These are phyloP conservation scores for Ganoderma resinaceum DNA, from an alignment of 1,284 basidiomycete genomes.

Conservation along the genomic window DNA sequence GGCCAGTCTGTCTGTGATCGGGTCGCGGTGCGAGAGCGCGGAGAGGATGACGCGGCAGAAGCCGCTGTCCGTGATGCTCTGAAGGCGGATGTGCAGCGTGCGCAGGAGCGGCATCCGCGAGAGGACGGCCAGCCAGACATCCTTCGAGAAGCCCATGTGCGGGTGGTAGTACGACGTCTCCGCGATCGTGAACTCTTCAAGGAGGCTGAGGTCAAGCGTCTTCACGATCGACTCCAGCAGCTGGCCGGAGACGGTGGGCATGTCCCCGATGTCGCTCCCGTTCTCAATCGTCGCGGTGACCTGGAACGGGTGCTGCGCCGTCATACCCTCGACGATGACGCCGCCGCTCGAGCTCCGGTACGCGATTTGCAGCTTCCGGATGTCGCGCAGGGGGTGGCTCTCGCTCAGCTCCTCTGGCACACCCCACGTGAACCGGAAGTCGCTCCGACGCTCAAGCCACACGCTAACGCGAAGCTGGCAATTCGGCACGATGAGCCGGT, in stretches of 20 bases:
- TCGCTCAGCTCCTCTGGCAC: slow-evolving; percentile 35
- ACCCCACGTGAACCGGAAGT: slow-evolving; percentile 40
- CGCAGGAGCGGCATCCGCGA: slow-evolving; percentile 38
- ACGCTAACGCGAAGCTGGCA: slow-evolving; percentile 37
- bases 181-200: slow-evolving; percentile 41
- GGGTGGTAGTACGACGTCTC: slow-evolving; percentile 37
- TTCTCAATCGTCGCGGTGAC: slow-evolving; percentile 35
- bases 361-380: slow-evolving; percentile 36
- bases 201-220: slow-evolving; percentile 35
- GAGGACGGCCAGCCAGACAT: slow-evolving; percentile 38
- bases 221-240: slow-evolving; percentile 36
- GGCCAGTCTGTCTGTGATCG: slow-evolving; percentile 30
- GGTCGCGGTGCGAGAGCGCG: slow-evolving; percentile 34
- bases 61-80: slow-evolving; percentile 38
- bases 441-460: slow-evolving; percentile 38
- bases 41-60: slow-evolving; percentile 39
- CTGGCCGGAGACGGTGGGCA: slow-evolving; percentile 37
- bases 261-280: slow-evolving; percentile 38
- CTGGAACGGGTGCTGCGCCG: slow-evolving; percentile 34
- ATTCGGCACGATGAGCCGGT: slow-evolving; percentile 37
- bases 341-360: slow-evolving; percentile 40
- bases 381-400: slow-evolving; percentile 35
- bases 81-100: slow-evolving; percentile 37
- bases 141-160: slow-evolving; percentile 36
- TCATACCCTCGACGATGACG: slow-evolving; percentile 36